Conservation (phyloP, 371 early-diverging fungal genomes). For the Mucor piriformis region DNA sequence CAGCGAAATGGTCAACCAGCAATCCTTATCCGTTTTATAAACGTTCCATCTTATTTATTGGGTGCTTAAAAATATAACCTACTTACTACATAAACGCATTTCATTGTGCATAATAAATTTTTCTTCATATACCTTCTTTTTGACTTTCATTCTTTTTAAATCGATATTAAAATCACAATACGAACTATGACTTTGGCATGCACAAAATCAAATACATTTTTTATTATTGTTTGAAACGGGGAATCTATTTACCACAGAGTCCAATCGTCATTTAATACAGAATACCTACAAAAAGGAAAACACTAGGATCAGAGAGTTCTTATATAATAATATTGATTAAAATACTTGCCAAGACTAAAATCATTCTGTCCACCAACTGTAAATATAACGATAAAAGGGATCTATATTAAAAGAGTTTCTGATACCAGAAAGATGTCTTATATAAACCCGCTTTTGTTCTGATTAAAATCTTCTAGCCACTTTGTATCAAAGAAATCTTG, state of each 20-base stretch:
- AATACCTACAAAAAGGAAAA: conserved; percentile 13
- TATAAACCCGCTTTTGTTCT: conserved; percentile 16
- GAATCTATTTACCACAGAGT: no score
- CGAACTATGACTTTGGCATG: no score
- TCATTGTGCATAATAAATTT: background rate
- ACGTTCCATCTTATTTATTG: conserved; percentile 21
- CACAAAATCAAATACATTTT: no score
- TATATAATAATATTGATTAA: background rate
- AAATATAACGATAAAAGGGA: background rate
- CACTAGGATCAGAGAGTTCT: conserved; percentile 27
- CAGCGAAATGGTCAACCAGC: conserved; percentile 38
- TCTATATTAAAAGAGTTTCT: conserved; percentile 1
- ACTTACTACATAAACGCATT: no score
- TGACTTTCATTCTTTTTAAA: no score
- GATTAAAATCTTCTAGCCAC: background rate
- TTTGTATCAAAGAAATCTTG: background rate
- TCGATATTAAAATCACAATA: no score
- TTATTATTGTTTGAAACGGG: no score
- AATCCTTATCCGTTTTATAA: conserved; percentile 28
- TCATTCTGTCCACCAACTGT: background rate
- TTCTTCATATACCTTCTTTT: no score
- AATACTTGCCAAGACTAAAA: conserved; percentile 24
- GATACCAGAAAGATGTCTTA: conserved; percentile 10
- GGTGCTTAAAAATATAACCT: no score
- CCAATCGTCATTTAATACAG: background rate